These are phyloP conservation scores for maize (Zea mays) DNA, from an alignment of 176 grass and related monocot genomes.

Conservation along the genomic window DNA sequence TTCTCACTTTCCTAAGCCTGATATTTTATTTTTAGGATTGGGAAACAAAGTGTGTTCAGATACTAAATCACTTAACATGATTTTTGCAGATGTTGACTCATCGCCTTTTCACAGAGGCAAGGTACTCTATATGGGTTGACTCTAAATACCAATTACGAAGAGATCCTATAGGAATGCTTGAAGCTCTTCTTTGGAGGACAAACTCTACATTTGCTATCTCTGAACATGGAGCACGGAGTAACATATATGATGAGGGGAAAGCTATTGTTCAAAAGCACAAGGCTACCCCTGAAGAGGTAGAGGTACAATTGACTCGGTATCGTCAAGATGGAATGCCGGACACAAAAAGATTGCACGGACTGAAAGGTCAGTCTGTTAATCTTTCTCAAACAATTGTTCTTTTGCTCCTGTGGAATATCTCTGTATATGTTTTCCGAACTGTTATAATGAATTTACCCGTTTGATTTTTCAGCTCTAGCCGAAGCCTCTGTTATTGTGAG, in stretches of 20 bases:
- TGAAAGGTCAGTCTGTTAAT: slow-evolving; percentile 46
- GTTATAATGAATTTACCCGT: slow-evolving; percentile 2
- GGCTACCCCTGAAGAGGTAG: slow-evolving; percentile 88
- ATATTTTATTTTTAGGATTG: neutral
- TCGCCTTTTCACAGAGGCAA: slow-evolving; percentile 85
- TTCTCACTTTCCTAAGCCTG: neutral
- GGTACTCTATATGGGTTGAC: slow-evolving; percentile 97
- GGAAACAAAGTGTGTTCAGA: slow-evolving; percentile 5
- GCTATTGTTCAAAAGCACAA: slow-evolving; percentile 90
- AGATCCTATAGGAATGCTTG: slow-evolving; percentile 79
- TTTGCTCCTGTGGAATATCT: neutral
- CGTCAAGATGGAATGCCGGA: slow-evolving; percentile 66
- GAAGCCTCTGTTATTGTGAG: slow-evolving; percentile 94
- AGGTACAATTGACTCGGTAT: slow-evolving; percentile 76
- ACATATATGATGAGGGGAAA: slow-evolving; percentile 84
- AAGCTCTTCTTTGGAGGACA: slow-evolving; percentile 85
- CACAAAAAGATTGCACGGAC: slow-evolving; percentile 54
- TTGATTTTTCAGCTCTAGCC: slow-evolving; percentile 72
- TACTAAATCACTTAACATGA: slow-evolving; percentile 16
- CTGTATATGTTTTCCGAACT: neutral
- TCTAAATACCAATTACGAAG: slow-evolving; percentile 97
- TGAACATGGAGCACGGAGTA: slow-evolving; percentile 88
- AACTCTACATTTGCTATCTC: slow-evolving; percentile 89
- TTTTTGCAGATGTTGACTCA: slow-evolving; percentile 81
- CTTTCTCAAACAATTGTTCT: slow-evolving; percentile 40